A percentile compares a stretch with the other conserved stretches of the same genome.
These are phyloP conservation scores for Voacanga thouarsii DNA, from an alignment of 257 asterid genomes.

Conservation along the genomic window DNA sequence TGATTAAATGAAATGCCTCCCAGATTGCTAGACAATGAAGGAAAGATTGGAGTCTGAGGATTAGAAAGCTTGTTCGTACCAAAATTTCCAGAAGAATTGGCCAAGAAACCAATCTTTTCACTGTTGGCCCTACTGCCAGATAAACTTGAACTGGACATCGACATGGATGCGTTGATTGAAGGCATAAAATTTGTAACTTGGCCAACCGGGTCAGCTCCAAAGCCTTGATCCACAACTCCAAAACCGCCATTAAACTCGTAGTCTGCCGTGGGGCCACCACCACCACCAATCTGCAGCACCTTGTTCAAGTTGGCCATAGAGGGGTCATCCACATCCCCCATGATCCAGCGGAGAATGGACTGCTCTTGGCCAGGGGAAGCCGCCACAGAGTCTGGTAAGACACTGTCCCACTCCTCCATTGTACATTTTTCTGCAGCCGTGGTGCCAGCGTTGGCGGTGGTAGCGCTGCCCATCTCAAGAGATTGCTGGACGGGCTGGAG, in stretches of 20 bases:
- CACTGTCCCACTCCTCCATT: constrained; percentile 90
- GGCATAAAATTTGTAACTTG: constrained; percentile 41
- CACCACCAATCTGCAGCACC: constrained; percentile 49
- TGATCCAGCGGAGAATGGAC: constrained; percentile 72
- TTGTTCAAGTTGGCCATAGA: constrained; percentile 58
- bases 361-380: constrained; percentile 74
- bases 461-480: constrained; percentile 42
- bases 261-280: constrained; percentile 37
- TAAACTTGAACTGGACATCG: constrained; percentile 28
- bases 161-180: constrained; percentile 26
- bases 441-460: constrained; percentile 23
- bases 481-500: constrained; percentile 59
- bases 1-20: constrained; percentile 39
- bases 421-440: constrained; percentile 47
- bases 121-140: constrained; percentile 31
- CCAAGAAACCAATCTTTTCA: constrained; percentile 40
- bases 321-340: constrained; percentile 92
- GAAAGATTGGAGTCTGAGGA: constrained; percentile 28
- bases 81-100: constrained; percentile 32
- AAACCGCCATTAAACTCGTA: constrained; percentile 53
- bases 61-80: constrained; percentile 28
- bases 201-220: constrained; percentile 34
- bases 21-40: constrained; percentile 37
- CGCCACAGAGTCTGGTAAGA: constrained; percentile 61
- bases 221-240: constrained; percentile 71